phyloP scores from a whole-genome alignment of 331 rosid genomes.

The Pyracantha coccinea region DNA sequence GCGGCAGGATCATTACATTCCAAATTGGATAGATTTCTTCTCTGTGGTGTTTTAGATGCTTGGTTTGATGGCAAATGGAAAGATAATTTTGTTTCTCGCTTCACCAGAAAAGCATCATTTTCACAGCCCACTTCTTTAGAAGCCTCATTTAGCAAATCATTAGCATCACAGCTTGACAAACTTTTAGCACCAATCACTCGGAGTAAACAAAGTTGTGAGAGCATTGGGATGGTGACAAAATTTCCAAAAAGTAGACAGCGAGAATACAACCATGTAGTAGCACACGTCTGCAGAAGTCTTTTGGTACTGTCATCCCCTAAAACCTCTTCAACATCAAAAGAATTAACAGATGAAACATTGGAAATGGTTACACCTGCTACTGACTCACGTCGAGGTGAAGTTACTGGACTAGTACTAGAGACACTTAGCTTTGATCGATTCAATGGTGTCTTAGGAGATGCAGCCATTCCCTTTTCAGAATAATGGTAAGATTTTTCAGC shows the following conservation, averaged over 20 bases:
- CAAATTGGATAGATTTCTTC: conserved; percentile 22
- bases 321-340: conserved; percentile 45
- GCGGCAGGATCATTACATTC: conserved; percentile 25
- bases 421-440: conserved; percentile 32
- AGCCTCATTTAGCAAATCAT: conserved; percentile 20
- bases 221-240: conserved; percentile 48
- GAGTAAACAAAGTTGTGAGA: conserved; percentile 51
- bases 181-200: conserved; percentile 48
- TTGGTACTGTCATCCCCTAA: conserved; percentile 47
- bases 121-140: conserved; percentile 19
- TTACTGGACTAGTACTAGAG: conserved; percentile 26
- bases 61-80: conserved; percentile 41
- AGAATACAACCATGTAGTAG: conserved; percentile 46
- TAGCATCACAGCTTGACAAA: conserved; percentile 14
- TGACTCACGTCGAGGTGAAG: conserved; percentile 39
- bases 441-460: conserved; percentile 67
- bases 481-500: conserved; percentile 20
- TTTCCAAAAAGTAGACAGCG: conserved; percentile 68
- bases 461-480: conserved; percentile 31
- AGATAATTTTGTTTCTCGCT: conserved; percentile 45
- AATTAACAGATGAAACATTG: conserved; percentile 24
- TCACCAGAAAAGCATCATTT: conserved; percentile 43
- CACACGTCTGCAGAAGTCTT: conserved; percentile 42
- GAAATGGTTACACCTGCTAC: conserved; percentile 20
- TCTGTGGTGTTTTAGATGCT: conserved; percentile 28